phyloP scores from a whole-genome alignment of 371 early-diverging fungal species.

The Actinomortierella wolfii region DNA sequence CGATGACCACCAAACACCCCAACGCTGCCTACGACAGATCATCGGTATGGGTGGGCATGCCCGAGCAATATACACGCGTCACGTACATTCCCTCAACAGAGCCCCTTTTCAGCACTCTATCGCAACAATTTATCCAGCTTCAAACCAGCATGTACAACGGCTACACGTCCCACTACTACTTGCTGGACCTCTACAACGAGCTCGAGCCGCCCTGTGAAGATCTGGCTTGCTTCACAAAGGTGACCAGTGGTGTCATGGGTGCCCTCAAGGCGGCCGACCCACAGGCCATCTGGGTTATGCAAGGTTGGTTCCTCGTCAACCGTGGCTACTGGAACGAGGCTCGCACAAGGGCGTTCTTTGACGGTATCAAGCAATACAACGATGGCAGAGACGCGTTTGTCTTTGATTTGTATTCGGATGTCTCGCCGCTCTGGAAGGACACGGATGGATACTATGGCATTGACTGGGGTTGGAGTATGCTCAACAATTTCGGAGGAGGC shows the following conservation, averaged over 20 bases:
- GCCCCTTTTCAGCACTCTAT: constrained; percentile 20
- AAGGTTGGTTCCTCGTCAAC: constrained; percentile 33
- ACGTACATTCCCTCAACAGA: constrained; percentile 23
- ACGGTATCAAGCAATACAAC: constrained; percentile 31
- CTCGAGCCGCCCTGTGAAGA: constrained; percentile 17
- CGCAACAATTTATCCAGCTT: constrained; percentile 19
- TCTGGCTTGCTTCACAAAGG: constrained; percentile 11
- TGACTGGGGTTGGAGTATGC: constrained; percentile 47
- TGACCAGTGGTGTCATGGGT: constrained; percentile 27
- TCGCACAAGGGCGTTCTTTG: constrained; percentile 37
- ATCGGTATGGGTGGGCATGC: constrained; percentile 15
- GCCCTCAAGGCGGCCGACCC: constrained; percentile 40
- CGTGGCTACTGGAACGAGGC: constrained; percentile 12
- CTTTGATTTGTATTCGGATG: constrained; percentile 40
- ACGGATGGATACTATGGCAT: constrained; percentile 38
- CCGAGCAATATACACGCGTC: constrained; percentile 9
- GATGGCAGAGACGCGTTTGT: constrained; percentile 35
- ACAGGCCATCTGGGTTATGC: constrained; percentile 38
- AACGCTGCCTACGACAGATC: constrained; percentile 12
- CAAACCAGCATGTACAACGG: constrained; percentile 16
- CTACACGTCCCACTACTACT: constrained; percentile 16
- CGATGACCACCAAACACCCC: constrained; percentile 10
- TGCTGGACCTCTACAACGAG: constrained; percentile 40
- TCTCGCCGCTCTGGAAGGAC: constrained; percentile 23
- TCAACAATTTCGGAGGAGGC: constrained; percentile 44